These are phyloP conservation scores for Dothistroma septosporum DNA, from an alignment of 2,329 filamentous ascomycete genomes.

Conservation along the genomic window DNA sequence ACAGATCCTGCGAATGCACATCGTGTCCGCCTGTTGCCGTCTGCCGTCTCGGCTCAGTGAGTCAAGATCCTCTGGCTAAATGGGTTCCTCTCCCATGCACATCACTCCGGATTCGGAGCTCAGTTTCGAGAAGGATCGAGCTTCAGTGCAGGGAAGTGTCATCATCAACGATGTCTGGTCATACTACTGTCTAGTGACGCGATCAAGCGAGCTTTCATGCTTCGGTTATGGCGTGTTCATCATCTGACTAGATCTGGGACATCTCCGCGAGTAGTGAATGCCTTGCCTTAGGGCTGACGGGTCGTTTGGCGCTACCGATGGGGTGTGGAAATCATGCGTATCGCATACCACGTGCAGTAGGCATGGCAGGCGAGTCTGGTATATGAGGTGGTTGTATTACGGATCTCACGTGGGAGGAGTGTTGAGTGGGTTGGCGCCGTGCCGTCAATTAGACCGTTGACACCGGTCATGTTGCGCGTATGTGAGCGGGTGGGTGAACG, in stretches of 20 bases:
- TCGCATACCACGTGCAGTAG: not conserved
- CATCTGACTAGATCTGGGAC: not conserved
- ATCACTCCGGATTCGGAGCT: not conserved
- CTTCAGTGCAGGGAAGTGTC: not conserved
- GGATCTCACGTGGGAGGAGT: not conserved
- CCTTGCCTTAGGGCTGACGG: not conserved
- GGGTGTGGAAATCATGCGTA: not conserved
- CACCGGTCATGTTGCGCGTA: too few relatives aligned
- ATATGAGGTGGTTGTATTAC: not conserved
- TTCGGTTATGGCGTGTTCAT: not conserved
- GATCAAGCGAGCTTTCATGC: not conserved
- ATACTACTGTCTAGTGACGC: not conserved
- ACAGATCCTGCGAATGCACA: not conserved
- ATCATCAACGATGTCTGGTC: not conserved
- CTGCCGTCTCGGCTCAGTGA: not conserved
- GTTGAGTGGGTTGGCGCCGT: not conserved
- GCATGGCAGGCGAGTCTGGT: not conserved
- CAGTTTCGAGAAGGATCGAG: not conserved
- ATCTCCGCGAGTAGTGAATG: not conserved
- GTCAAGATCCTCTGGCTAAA: not conserved
- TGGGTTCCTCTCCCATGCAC: not conserved
- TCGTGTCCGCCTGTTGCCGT: not conserved
- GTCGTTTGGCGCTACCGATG: not conserved
- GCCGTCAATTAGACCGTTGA: not conserved
- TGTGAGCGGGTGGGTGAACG: too few relatives aligned